phyloP scores from a whole-genome alignment of 257 asterid species.

The Lavandula angustifolia region DNA sequence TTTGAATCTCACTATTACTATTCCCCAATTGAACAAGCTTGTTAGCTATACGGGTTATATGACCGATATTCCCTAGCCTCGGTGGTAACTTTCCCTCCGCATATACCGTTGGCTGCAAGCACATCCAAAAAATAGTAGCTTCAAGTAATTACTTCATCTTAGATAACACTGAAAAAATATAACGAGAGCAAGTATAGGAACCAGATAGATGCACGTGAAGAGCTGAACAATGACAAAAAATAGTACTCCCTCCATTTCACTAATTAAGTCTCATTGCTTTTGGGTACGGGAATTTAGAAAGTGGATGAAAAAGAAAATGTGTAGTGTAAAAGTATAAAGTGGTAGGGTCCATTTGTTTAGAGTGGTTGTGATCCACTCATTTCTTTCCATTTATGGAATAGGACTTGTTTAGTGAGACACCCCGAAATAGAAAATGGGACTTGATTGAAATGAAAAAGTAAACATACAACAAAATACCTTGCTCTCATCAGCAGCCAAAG shows the following conservation, averaged over 20 bases:
- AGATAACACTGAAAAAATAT: slow-evolving; percentile 8
- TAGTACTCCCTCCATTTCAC: no score
- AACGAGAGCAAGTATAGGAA: slow-evolving; percentile 2
- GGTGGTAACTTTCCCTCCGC: slow-evolving; percentile 69
- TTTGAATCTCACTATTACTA: slow-evolving; percentile 51
- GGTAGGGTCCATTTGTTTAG: no score
- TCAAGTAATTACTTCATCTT: slow-evolving; percentile 3
- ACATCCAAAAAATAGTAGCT: slow-evolving; percentile 8
- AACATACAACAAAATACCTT: slow-evolving; percentile 43
- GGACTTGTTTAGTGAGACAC: no score
- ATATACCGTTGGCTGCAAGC: slow-evolving; percentile 64
- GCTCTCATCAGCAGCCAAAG: slow-evolving; percentile 46
- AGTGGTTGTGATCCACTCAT: no score
- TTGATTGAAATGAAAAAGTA: no score
- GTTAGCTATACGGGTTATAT: slow-evolving; percentile 79
- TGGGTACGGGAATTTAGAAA: no score
- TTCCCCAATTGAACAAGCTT: slow-evolving; percentile 71
- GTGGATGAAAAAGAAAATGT: no score
- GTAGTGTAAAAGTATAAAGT: no score
- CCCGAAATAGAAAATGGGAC: slow-evolving; percentile 4
- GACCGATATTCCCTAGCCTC: slow-evolving; percentile 86
- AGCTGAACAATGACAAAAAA: slow-evolving; percentile 17
- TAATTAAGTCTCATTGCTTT: no score
- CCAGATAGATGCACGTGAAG: slow-evolving; percentile 3
- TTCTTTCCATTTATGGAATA: no score